phyloP scores from a whole-genome alignment of 148 eudicot genomes.

The Persicaria tinctoria region DNA sequence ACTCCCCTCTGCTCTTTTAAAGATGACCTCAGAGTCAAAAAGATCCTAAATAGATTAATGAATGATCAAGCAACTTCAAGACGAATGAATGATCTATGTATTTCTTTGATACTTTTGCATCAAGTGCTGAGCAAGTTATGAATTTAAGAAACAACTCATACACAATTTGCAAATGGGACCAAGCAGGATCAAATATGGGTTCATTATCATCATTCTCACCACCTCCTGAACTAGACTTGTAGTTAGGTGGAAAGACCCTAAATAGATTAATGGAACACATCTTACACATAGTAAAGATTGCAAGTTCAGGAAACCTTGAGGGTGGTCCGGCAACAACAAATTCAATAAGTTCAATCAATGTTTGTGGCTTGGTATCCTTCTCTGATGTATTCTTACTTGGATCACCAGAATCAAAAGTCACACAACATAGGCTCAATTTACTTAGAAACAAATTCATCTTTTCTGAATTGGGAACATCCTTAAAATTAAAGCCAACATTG shows the following conservation, averaged over 20 bases:
- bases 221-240: slow-evolving; percentile 30
- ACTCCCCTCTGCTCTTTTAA: too few relatives aligned
- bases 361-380: slow-evolving; percentile 64
- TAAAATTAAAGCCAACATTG: slow-evolving; percentile 50
- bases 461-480: slow-evolving; percentile 72
- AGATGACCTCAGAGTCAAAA: slow-evolving; percentile 52
- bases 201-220: slow-evolving; percentile 72
- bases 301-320: slow-evolving; percentile 61
- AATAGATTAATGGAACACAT: slow-evolving; percentile 82
- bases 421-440: slow-evolving; percentile 81
- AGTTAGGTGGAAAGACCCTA: slow-evolving; percentile 74
- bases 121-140: slow-evolving; percentile 65
- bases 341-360: slow-evolving; percentile 68
- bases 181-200: slow-evolving; percentile 84
- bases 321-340: slow-evolving; percentile 55
- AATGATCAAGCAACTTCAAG: slow-evolving; percentile 44
- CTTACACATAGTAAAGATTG: slow-evolving; percentile 70
- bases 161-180: slow-evolving; percentile 80
- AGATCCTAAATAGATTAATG: slow-evolving; percentile 30
- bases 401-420: slow-evolving; percentile 67
- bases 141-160: slow-evolving; percentile 78
- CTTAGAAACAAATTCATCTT: slow-evolving; percentile 78
- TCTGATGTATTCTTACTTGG: slow-evolving; percentile 47
- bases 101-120: slow-evolving; percentile 80
- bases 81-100: slow-evolving; percentile 73